Conservation (phyloP, 345 rosid genomes). For the Noccaea caerulescens region DNA sequence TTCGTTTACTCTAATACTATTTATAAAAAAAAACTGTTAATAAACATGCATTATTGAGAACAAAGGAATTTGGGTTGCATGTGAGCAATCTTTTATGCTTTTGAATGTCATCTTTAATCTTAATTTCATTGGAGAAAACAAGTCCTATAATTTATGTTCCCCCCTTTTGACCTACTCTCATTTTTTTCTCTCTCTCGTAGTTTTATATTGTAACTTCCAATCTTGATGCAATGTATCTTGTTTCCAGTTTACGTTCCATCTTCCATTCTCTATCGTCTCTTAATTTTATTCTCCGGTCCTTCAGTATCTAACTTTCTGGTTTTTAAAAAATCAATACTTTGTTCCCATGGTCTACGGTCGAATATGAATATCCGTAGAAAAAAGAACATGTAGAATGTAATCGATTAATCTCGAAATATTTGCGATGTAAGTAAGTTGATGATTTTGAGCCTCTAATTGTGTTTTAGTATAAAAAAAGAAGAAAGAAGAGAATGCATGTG, state of each 20-base stretch:
- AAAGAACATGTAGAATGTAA: background rate
- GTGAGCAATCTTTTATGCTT: constrained; percentile 47
- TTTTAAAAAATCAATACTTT: background rate
- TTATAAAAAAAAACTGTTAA: background rate
- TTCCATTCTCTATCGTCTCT: background rate
- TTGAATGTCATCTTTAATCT: constrained; percentile 36
- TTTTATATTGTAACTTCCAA: constrained; percentile 15
- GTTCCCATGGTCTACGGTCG: constrained; percentile 17
- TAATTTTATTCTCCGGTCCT: constrained; percentile 19
- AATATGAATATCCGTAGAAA: background rate
- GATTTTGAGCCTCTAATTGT: constrained; percentile 24
- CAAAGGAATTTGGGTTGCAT: constrained; percentile 47
- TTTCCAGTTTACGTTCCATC: constrained; percentile 18
- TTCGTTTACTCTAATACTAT: background rate
- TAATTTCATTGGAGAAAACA: constrained; percentile 40
- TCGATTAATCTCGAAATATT: background rate
- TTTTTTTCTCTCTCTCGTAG: constrained; percentile 26
- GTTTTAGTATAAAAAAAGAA: constrained; percentile 9
- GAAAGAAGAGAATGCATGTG: constrained; percentile 41
- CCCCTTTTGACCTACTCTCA: constrained; percentile 46
- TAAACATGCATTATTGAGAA: constrained; percentile 43
- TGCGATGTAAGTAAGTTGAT: background rate
- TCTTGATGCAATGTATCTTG: constrained; percentile 40
- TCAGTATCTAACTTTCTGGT: background rate
- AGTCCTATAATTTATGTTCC: constrained; percentile 42